These are phyloP conservation scores for Phytopythium vexans DNA, from an alignment of 352 stramenopile genomes.

Conservation along the genomic window DNA sequence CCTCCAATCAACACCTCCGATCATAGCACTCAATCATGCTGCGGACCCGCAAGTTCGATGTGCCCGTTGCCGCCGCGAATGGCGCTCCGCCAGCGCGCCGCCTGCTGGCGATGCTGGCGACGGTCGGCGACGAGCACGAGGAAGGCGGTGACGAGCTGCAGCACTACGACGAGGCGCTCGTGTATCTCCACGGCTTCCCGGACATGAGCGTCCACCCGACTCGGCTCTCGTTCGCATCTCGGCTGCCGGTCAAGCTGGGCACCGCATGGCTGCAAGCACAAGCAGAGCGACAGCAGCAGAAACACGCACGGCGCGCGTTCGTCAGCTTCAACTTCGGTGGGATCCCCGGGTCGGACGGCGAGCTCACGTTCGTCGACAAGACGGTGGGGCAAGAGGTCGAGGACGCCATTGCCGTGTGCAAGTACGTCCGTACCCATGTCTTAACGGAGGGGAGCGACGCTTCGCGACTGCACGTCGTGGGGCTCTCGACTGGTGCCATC, in stretches of 20 bases:
- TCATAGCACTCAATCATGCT: no score
- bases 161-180: slow-evolving; percentile 37
- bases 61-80: no score
- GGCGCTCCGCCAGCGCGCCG: no score
- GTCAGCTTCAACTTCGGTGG: slow-evolving; percentile 72
- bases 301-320: slow-evolving; percentile 13
- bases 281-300: slow-evolving; percentile 4
- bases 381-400: slow-evolving; percentile 52
- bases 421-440: slow-evolving; percentile 32
- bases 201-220: slow-evolving; percentile 66
- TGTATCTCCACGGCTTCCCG: slow-evolving; percentile 78
- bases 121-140: no score
- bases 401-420: slow-evolving; percentile 48
- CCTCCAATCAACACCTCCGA: no score
- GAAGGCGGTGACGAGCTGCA: not conserved
- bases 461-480: slow-evolving; percentile 51
- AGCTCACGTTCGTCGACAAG: slow-evolving; percentile 51
- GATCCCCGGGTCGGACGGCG: slow-evolving; percentile 52
- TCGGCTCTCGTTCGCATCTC: slow-evolving; percentile 45
- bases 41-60: no score
- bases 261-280: slow-evolving; percentile 40
- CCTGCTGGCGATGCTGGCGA: not conserved
- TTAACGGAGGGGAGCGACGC: slow-evolving; percentile 10
- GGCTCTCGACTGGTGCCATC: slow-evolving; percentile 73
- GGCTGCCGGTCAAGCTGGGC: slow-evolving; percentile 52